A percentile compares a stretch with the other conserved stretches of the same genome.
Conservation (phyloP, 805 yeast species). For the Pichia rugopelliculosa region DNA sequence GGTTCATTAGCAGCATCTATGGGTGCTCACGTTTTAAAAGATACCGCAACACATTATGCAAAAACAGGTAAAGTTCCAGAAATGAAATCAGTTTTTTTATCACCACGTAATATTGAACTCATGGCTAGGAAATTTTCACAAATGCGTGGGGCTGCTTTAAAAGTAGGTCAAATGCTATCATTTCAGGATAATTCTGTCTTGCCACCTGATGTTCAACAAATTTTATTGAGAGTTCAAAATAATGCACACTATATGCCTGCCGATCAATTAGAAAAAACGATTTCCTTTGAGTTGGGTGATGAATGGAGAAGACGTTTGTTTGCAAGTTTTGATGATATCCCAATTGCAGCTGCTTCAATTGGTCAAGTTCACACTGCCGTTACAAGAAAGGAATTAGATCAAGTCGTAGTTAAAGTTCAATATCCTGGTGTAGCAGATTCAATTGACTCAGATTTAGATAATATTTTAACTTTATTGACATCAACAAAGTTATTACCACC, state of each 20-base stretch:
- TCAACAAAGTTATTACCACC: slow-evolving; percentile 85
- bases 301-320: slow-evolving; percentile 69
- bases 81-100: slow-evolving; percentile 55
- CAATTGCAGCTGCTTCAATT: slow-evolving; percentile 95
- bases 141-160: slow-evolving; percentile 99
- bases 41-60: slow-evolving; percentile 64
- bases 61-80: slow-evolving; percentile 37
- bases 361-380: slow-evolving; percentile 93
- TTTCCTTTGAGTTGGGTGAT: slow-evolving; percentile 66
- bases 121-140: slow-evolving; percentile 81
- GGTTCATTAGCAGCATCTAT: slow-evolving; percentile 89
- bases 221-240: slow-evolving; percentile 80
- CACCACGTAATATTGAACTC: slow-evolving; percentile 78
- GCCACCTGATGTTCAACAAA: slow-evolving; percentile 77
- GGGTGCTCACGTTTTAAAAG: slow-evolving; percentile 75
- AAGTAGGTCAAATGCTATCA: slow-evolving; percentile 93
- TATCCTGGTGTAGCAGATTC: slow-evolving; percentile 95
- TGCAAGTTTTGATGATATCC: slow-evolving; percentile 72
- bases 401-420: slow-evolving; percentile 91
- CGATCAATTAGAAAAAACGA: slow-evolving; percentile 71
- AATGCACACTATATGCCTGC: slow-evolving; percentile 97
- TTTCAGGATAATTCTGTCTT: slow-evolving; percentile 84
- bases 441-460: slow-evolving; percentile 90
- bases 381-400: slow-evolving; percentile 48
- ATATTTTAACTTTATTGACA: slow-evolving; percentile 69